Evolutionary conservation across 345 rosid genomes (phyloP).

Genomic region (Alliaria petiolata): DNA sequence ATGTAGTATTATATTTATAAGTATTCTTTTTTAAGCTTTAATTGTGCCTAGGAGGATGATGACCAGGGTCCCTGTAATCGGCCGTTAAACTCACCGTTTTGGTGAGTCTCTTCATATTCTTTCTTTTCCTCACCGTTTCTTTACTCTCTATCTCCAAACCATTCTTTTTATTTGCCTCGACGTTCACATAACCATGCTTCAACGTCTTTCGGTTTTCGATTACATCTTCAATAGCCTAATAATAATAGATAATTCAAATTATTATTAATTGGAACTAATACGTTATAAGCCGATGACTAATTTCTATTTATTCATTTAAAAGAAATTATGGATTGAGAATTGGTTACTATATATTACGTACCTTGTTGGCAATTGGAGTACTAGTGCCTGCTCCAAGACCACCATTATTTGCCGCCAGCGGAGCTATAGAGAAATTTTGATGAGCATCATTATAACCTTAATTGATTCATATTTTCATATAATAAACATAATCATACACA

Average conservation of each 20-base stretch:
- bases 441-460: neutral
- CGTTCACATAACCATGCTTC: slow-evolving; percentile 6
- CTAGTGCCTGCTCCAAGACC: neutral
- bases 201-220: slow-evolving; percentile 12
- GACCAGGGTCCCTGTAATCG: slow-evolving; percentile 28
- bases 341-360: neutral
- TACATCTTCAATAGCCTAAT: slow-evolving; percentile 4
- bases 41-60: slow-evolving; percentile 38
- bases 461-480: neutral
- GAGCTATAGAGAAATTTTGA: neutral
- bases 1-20: neutral
- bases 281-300: neutral
- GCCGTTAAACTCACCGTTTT: slow-evolving; percentile 34
- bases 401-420: neutral
- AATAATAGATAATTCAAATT: neutral
- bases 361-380: slow-evolving; percentile 11
- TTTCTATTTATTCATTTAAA: neutral
- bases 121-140: slow-evolving; percentile 8
- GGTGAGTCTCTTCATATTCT: slow-evolving; percentile 19
- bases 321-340: neutral
- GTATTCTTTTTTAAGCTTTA: neutral
- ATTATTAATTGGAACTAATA: neutral
- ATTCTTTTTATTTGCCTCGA: slow-evolving; percentile 11
- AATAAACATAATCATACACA: neutral
- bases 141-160: slow-evolving; percentile 17